These are phyloP conservation scores for Cyberlindnera samutprakarnensis DNA, from an alignment of 805 yeast genomes.

Conservation along the genomic window DNA sequence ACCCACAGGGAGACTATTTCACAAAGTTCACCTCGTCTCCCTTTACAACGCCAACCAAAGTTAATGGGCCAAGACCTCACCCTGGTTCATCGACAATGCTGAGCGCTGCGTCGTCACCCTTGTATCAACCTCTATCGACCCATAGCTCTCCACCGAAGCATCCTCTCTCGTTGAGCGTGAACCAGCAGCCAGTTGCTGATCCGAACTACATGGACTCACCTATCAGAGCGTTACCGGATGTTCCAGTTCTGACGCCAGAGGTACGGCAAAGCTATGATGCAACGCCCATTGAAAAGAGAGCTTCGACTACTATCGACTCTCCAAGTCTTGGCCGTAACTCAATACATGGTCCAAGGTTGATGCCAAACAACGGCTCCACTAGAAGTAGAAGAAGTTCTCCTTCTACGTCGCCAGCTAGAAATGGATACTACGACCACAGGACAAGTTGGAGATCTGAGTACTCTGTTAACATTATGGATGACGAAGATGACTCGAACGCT, in stretches of 20 bases:
- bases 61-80: constrained; percentile 9
- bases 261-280: not conserved
- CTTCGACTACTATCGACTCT: constrained; percentile 4
- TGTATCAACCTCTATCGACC: constrained; percentile 6
- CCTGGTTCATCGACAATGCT: no score
- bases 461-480: constrained; percentile 12
- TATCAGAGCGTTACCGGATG: constrained; percentile 17
- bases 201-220: constrained; percentile 11
- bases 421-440: constrained; percentile 20
- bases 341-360: constrained; percentile 19
- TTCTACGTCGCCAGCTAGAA: constrained; percentile 19
- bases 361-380: constrained; percentile 8
- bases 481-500: constrained; percentile 3
- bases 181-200: not conserved
- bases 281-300: constrained; percentile 1
- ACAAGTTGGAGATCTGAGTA: constrained; percentile 23
- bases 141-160: constrained; percentile 7
- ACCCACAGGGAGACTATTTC: no score
- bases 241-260: constrained; percentile 14
- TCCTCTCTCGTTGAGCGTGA: constrained; percentile 3
- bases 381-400: constrained; percentile 9
- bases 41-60: no score
- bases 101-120: no score
- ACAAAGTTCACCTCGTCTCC: no score
- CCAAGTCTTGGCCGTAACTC: constrained; percentile 15